Percentiles rank a stretch among this genome's conserved stretches.
phyloP scores from a whole-genome alignment of 495 filamentous ascomycete genomes.

The Penicillium tannophilum region DNA sequence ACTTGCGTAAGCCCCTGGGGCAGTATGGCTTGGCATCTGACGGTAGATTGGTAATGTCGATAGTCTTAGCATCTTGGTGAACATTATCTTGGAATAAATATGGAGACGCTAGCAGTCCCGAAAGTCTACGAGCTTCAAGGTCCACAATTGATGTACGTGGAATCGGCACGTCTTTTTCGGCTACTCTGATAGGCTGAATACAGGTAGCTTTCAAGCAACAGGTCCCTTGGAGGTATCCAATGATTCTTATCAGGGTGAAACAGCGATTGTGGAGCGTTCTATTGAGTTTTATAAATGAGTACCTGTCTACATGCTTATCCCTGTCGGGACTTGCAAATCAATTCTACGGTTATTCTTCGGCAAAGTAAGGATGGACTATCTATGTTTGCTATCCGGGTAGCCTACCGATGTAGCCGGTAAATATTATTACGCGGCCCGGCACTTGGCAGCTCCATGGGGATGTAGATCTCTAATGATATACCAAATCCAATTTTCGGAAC shows the following conservation, averaged over 20 bases:
- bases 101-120: neutral
- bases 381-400: neutral
- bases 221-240: too few relatives aligned
- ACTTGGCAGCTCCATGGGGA: neutral
- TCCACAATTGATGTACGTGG: neutral
- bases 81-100: neutral
- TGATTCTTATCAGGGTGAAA: too few relatives aligned
- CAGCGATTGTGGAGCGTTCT: too few relatives aligned
- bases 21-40: neutral
- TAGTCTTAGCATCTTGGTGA: neutral
- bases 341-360: neutral
- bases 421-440: neutral
- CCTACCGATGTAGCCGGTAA: neutral
- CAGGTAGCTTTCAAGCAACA: too few relatives aligned
- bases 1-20: neutral
- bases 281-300: too few relatives aligned
- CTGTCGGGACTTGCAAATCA: neutral
- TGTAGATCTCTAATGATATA: neutral
- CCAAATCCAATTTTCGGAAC: neutral
- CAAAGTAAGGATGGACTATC: neutral
- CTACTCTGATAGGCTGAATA: too few relatives aligned
- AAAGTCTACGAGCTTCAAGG: neutral
- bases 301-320: neutral
- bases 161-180: too few relatives aligned
- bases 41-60: neutral